Evolutionary conservation across 2,329 filamentous ascomycete genomes (phyloP), one percentile per base, ranked within the genome.

Genomic region (Trichoderma polysporum): DNA sequence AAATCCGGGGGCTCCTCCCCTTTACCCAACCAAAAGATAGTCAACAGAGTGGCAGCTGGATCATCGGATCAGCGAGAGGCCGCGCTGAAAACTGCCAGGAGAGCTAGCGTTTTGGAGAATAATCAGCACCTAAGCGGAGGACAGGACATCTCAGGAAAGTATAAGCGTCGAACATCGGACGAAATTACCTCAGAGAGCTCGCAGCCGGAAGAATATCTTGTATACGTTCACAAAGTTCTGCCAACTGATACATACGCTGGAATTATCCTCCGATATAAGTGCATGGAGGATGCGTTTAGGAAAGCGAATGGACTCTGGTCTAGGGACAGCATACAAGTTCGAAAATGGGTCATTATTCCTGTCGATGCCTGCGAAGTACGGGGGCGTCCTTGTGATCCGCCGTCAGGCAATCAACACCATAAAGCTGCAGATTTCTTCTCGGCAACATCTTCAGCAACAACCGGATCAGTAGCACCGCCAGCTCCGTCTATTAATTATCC

Each of bases 241-340:
- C 86, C 90, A 15, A 86, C 86, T 52, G 95, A 99, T 79, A 98
- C 93, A 1, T 89, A 98, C 72, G 93, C 94, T 1, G 94, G 95
- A 2, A 89, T 99, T 59, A 91, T 95, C 61, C 89, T 99, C 70
- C 91, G 90, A 73, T 99, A 96, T 78, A 90, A 92, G 73, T 98
- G 94, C 76, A 88, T 91, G 69, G 89, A 93, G 66, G 90, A 94
- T 56, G 86, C 91, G 2, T 89, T 99, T 71, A 86, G 92, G 67
- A 95, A 92, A 76, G 89, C 93, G 45, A 99, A 99, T 76, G 88
- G 95, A 12, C 88, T 99, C 74, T 99, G 95, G 95, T 92, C 93
- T 7, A 92, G 93, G 70, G 95, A 98, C 75, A 93, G 88, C 69
- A 90, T 98, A 39, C 94, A 97, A 76, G 88, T 89, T 56, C 89